Conservation (phyloP, 129 eudicot genomes). For the Flaveria bidentis region DNA sequence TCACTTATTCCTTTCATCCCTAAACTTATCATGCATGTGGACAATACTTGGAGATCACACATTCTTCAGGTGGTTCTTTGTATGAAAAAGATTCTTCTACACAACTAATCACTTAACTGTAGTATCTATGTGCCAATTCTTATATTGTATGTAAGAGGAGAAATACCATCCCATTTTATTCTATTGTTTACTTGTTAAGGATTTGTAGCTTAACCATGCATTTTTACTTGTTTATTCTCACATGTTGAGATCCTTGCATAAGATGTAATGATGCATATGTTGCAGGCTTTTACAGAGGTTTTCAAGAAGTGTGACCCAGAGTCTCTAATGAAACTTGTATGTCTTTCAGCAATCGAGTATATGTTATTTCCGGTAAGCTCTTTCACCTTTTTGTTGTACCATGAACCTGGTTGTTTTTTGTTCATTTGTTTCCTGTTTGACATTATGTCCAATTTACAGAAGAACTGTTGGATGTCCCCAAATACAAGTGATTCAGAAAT, state of each 20-base stretch:
- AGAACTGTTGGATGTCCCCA: conserved; percentile 35
- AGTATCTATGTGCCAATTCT: too few relatives aligned
- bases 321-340: conserved; percentile 69
- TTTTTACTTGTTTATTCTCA: conserved; percentile 6
- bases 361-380: conserved; percentile 77
- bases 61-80: conserved; percentile 63
- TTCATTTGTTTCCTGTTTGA: neutral
- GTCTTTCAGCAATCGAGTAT: conserved; percentile 76
- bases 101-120: neutral
- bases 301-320: conserved; percentile 63
- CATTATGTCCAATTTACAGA: conserved; percentile 32
- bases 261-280: neutral
- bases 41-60: conserved; percentile 60
- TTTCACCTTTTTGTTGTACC: conserved; percentile 3
- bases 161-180: neutral
- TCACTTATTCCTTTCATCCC: conserved; percentile 77
- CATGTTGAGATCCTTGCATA: conserved; percentile 21
- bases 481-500: conserved; percentile 51
- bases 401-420: conserved; percentile 3
- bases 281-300: conserved; percentile 79
- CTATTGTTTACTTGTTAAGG: conserved; percentile 1
- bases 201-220: neutral
- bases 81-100: conserved; percentile 5
- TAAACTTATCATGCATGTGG: conserved; percentile 52
- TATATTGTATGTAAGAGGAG: too few relatives aligned